phyloP scores from a whole-genome alignment of 129 eudicot genomes.

The Flaveria linearis region DNA sequence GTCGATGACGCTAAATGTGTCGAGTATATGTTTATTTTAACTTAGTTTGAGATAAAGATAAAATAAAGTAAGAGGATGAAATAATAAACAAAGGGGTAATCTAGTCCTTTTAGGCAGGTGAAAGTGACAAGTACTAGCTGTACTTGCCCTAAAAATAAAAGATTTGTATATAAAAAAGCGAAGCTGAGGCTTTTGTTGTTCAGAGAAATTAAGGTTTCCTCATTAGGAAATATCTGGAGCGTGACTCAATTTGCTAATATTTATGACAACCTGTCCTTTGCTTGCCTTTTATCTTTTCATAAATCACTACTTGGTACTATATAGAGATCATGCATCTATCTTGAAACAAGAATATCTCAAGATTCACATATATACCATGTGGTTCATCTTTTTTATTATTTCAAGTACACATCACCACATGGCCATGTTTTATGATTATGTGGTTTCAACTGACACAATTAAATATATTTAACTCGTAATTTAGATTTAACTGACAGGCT shows the following conservation, averaged over 20 bases:
- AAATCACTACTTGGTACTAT: slow-evolving; percentile 27
- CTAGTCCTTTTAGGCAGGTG: slow-evolving; percentile 29
- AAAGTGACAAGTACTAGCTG: slow-evolving; percentile 21
- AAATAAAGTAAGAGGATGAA: slow-evolving; percentile 14
- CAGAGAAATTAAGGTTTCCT: slow-evolving; percentile 47
- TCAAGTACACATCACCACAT: slow-evolving; percentile 29
- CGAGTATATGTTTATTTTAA: not conserved
- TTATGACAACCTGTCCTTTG: slow-evolving; percentile 35
- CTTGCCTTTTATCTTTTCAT: slow-evolving; percentile 33
- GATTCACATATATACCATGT: slow-evolving; percentile 29
- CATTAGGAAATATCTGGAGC: slow-evolving; percentile 33
- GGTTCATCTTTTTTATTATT: slow-evolving; percentile 14
- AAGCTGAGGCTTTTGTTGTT: slow-evolving; percentile 33
- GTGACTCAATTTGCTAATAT: slow-evolving; percentile 36
- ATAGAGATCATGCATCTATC: not conserved
- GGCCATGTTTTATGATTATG: slow-evolving; percentile 10
- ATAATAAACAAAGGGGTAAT: slow-evolving; percentile 22
- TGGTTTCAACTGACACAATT: not conserved
- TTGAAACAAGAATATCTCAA: slow-evolving; percentile 21
- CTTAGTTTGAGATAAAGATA: not conserved
- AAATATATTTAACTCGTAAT: not conserved
- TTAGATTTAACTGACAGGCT: not conserved
- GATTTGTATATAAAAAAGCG: not conserved
- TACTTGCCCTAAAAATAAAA: slow-evolving; percentile 12
- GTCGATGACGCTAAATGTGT: not conserved